Base-by-base conservation (phyloP, 2,329 filamentous ascomycete genomes). In the Aspergillus brunneoviolaceus region DNA sequence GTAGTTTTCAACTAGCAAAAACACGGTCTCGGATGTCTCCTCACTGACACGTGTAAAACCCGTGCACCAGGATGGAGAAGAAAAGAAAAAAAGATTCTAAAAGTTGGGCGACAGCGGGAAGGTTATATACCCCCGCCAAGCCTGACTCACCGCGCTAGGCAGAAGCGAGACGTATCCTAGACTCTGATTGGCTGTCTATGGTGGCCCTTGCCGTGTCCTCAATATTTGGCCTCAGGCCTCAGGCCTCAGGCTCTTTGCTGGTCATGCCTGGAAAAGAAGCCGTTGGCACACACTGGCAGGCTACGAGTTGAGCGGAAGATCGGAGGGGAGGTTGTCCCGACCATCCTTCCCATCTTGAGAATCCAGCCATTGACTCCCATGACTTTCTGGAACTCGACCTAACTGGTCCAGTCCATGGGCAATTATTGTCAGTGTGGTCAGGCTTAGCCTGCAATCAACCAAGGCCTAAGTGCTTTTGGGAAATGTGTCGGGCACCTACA, bases 1-100 rank as follows among this genome's bases (percentile, higher is more conserved):
- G 82, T 90, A 90, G 88, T 90, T 90, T 90, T 90, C 88, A 91
- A 90, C 88, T 90, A 91, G 89, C 89, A 91, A 91, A 90, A 91
- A 91, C 84, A 85, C 85, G 84, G 85, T 86, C 88, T 92, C 89
- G 86, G 89, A 91, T 87, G 85, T 87, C 88, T 91, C 89, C 87
- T 92, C 89, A 92, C 87, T 89, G 87, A 85, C 86, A 88, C 85
- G 85, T 87, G 84, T 90, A 89, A 89, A 85, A 87, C 89, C 87
- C 86, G 80, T 88, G 74, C 74, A 77, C 74, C 68, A 76, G 74
- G 74, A 77, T 77, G 69, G 57, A 70, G 65, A 73, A 71, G 60
- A 69, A 77, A 76, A 71, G 65, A 69, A 73, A 64, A 70, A 73
- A 74, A 70, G 48, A 65, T 47, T 23, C 39, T 57, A 69, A 75